These are phyloP conservation scores for Hyphopichia buzzinii DNA, from an alignment of 1,139 yeast genomes.

Conservation along the genomic window DNA sequence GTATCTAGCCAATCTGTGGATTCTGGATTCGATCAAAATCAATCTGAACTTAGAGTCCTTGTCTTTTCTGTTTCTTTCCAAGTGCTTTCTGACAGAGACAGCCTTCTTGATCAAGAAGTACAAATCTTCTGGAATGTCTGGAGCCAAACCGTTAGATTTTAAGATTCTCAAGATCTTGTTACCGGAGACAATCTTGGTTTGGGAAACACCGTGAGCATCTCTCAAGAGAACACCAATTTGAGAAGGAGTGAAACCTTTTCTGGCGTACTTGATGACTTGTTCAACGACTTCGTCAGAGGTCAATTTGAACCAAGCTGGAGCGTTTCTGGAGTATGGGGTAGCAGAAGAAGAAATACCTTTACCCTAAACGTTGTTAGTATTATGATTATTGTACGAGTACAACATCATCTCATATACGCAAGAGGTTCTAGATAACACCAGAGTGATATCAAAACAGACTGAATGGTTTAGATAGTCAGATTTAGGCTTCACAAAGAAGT, in stretches of 20 bases:
- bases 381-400: conserved; percentile 3
- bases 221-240: conserved; percentile 99
- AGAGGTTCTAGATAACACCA: too few relatives aligned
- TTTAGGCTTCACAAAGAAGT: too few relatives aligned
- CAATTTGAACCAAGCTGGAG: conserved; percentile 99
- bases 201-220: conserved; percentile 99
- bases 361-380: conserved; percentile 62
- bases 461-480: too few relatives aligned
- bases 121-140: conserved; percentile 99
- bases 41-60: conserved; percentile 99
- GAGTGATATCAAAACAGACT: too few relatives aligned
- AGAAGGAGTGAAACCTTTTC: conserved; percentile 99
- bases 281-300: conserved; percentile 94
- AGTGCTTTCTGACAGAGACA: conserved; percentile 99
- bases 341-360: conserved; percentile 99
- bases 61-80: conserved; percentile 99
- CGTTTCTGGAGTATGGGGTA: conserved; percentile 97
- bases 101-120: conserved; percentile 99
- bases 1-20: conserved; percentile 99
- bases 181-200: conserved; percentile 96
- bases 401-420: background rate
- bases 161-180: conserved; percentile 99
- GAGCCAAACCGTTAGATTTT: conserved; percentile 99
- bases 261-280: conserved; percentile 98
- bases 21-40: conserved; percentile 99